Percentiles rank a stretch among this genome's conserved stretches.
phyloP scores from a whole-genome alignment of 192 early-diverging fungal species.

The Podila horticola region DNA sequence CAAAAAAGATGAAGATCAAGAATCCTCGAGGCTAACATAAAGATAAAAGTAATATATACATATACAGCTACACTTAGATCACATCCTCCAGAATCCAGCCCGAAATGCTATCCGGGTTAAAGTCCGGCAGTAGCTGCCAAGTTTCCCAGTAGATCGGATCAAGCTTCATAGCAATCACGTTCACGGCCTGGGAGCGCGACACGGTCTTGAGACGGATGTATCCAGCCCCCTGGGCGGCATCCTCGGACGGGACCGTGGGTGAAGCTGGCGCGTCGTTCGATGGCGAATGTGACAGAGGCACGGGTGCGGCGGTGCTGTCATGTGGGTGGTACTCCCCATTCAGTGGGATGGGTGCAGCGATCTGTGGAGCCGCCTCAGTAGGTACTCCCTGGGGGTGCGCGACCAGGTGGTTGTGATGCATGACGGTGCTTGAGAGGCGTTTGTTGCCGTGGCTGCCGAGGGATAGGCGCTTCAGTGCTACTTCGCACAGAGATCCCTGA shows the following conservation, averaged over 20 bases:
- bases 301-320: not conserved
- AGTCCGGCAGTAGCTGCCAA: conserved; percentile 69
- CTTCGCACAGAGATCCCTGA: conserved; percentile 57
- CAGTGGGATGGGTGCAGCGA: not conserved
- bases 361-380: not conserved
- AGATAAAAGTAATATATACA: not conserved
- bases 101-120: conserved; percentile 30
- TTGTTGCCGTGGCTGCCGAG: conserved; percentile 7
- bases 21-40: not conserved
- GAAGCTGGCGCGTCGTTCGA: not conserved
- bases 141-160: conserved; percentile 83
- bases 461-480: conserved; percentile 57
- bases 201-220: conserved; percentile 70
- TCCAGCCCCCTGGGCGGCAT: conserved; percentile 62
- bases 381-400: conserved; percentile 10
- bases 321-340: not conserved
- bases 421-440: conserved; percentile 4
- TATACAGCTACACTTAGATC: conserved; percentile 5
- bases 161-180: conserved; percentile 78
- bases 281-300: not conserved
- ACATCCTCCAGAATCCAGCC: conserved; percentile 43
- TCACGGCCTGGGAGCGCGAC: conserved; percentile 63
- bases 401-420: not conserved
- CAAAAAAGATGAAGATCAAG: too few relatives aligned
- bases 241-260: conserved; percentile 26